These are phyloP conservation scores for Aspergillus panamensis DNA, from an alignment of 495 filamentous ascomycete species.

Conservation along the genomic window DNA sequence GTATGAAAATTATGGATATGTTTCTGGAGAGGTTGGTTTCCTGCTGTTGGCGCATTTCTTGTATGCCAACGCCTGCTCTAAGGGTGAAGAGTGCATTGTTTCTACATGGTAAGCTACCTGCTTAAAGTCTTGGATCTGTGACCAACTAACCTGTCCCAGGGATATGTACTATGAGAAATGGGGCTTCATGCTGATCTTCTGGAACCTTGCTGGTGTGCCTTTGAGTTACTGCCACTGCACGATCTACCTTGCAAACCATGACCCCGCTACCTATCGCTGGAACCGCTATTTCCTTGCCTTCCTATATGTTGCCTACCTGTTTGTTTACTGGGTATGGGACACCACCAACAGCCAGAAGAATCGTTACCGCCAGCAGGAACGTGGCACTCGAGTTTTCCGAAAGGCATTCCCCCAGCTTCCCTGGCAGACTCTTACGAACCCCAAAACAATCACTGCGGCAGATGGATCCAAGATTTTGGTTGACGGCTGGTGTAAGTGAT, in stretches of 20 bases:
- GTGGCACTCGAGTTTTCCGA: constrained; percentile 66
- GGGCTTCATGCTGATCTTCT: constrained; percentile 99
- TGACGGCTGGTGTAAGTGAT: constrained; percentile 79
- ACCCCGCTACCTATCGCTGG: constrained; percentile 79
- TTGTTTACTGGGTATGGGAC: constrained; percentile 92
- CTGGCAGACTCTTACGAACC: constrained; percentile 84
- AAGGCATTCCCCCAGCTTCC: constrained; percentile 91
- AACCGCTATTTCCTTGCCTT: constrained; percentile 60
- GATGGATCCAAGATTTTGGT: constrained; percentile 78
- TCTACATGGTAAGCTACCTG: constrained; percentile 70
- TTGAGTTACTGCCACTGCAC: constrained; percentile 96
- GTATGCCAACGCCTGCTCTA: constrained; percentile 94
- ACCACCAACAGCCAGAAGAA: constrained; percentile 94
- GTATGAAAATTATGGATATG: constrained; percentile 86
- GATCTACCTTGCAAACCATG: constrained; percentile 86
- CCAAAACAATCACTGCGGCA: constrained; percentile 74
- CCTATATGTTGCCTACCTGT: constrained; percentile 71
- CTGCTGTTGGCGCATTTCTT: constrained; percentile 90
- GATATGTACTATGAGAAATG: constrained; percentile 99
- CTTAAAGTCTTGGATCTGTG: neutral
- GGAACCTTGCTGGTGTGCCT: constrained; percentile 96
- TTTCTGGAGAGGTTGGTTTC: constrained; percentile 85
- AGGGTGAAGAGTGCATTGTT: constrained; percentile 92
- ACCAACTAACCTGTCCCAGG: constrained; percentile 30
- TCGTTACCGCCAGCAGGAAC: constrained; percentile 78